Percentiles rank a stretch among this genome's conserved stretches.
phyloP scores from a whole-genome alignment of 2,329 filamentous ascomycete species.

The Penicillium sp. region DNA sequence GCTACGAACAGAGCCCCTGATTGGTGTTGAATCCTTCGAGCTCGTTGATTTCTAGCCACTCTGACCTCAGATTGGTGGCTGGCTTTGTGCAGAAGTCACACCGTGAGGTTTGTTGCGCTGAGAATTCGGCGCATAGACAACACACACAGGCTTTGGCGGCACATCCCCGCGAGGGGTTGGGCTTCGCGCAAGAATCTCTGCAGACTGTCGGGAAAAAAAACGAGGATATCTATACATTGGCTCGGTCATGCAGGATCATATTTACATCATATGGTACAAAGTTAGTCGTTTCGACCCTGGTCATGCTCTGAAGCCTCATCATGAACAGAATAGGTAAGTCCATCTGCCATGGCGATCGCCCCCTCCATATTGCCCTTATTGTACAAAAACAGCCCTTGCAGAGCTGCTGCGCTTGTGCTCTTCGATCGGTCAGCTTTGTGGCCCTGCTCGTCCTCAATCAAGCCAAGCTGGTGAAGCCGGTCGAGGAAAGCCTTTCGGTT shows the following conservation, averaged over 20 bases:
- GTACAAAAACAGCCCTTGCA: slow-evolving; percentile 93
- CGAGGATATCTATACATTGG: slow-evolving; percentile 25
- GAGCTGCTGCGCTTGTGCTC: slow-evolving; percentile 81
- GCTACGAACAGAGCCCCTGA: slow-evolving; percentile 24
- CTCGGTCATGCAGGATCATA: slow-evolving; percentile 18
- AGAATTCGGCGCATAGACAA: slow-evolving; percentile 18
- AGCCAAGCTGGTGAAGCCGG: slow-evolving; percentile 70
- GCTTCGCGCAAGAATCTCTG: slow-evolving; percentile 1
- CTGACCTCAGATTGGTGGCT: slow-evolving; percentile 21
- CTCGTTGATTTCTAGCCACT: slow-evolving; percentile 1
- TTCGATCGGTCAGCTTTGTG: slow-evolving; percentile 54
- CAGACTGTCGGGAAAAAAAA: slow-evolving; percentile 10
- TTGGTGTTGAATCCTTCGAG: slow-evolving; percentile 17
- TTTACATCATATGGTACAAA: slow-evolving; percentile 36
- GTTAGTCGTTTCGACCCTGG: slow-evolving; percentile 20
- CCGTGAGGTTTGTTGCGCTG: slow-evolving; percentile 18
- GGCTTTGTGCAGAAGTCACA: slow-evolving; percentile 24
- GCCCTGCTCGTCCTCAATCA: slow-evolving; percentile 67
- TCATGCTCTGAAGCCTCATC: slow-evolving; percentile 36
- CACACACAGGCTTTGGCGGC: slow-evolving; percentile 10
- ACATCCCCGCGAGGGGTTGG: slow-evolving; percentile 4
- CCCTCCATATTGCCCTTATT: slow-evolving; percentile 91
- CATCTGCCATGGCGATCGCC: slow-evolving; percentile 78
- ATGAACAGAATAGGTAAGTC: slow-evolving; percentile 41
- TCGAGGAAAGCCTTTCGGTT: slow-evolving; percentile 73